These are phyloP conservation scores for Amanita phalloides DNA, from an alignment of 768 basidiomycete species.

Conservation along the genomic window DNA sequence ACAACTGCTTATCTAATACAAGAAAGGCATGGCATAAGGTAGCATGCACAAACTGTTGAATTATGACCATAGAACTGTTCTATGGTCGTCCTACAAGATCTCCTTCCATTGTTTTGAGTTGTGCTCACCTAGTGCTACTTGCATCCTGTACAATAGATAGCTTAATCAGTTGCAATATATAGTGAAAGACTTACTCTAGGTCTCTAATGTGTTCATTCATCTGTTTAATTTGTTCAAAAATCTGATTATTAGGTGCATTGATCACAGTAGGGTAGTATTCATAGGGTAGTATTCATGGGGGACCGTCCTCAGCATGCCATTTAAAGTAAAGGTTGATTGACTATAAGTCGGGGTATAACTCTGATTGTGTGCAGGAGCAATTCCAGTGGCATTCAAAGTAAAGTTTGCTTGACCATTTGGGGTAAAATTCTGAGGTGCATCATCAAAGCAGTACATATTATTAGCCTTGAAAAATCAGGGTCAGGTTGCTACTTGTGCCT, in stretches of 20 bases:
- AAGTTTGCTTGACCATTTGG: neutral
- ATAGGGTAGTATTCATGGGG: neutral
- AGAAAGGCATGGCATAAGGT: no score
- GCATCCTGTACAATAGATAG: neutral
- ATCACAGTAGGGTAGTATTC: no score
- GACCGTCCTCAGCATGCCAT: neutral
- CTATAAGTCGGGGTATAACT: neutral
- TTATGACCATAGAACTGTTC: no score
- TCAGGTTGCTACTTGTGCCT: no score
- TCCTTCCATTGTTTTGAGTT: neutral
- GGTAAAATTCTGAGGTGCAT: neutral
- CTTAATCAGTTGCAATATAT: neutral
- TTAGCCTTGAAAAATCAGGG: no score
- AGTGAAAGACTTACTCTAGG: neutral
- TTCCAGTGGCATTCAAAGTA: neutral
- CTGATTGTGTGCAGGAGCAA: neutral
- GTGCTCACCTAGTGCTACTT: neutral
- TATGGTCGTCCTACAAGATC: neutral
- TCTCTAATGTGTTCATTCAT: neutral
- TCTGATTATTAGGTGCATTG: neutral
- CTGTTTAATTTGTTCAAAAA: neutral
- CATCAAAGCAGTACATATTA: no score
- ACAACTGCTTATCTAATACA: no score
- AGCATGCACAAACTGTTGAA: no score
- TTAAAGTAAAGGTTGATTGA: slow-evolving; percentile 1